Evolutionary conservation across 371 early-diverging fungal species (phyloP).

Genomic region (Blakeslea trispora): DNA sequence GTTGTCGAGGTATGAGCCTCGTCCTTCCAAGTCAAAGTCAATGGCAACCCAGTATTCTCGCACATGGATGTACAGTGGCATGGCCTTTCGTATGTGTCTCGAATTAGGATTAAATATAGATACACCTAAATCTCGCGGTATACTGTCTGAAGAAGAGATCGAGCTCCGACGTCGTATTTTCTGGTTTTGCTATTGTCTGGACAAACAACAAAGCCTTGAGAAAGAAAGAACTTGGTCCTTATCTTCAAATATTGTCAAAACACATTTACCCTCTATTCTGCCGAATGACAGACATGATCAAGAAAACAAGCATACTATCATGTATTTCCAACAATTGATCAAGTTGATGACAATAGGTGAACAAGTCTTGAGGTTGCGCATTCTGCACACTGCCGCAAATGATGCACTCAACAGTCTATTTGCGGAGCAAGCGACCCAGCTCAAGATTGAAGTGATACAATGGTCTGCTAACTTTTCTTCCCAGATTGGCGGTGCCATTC

Average conservation of each 20-base stretch:
- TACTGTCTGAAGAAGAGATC: conserved; percentile 11
- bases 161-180: conserved; percentile 32
- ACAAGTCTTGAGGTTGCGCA: conserved; percentile 20
- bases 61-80: conserved; percentile 36
- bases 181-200: conserved; percentile 35
- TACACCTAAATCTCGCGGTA: conserved; percentile 5
- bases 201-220: conserved; percentile 27
- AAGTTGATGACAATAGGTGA: conserved; percentile 18
- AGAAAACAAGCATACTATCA: conserved; percentile 11
- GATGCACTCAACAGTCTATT: background rate
- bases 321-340: conserved; percentile 9
- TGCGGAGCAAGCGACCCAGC: conserved; percentile 3
- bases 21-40: conserved; percentile 11
- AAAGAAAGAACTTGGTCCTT: conserved; percentile 28
- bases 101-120: conserved; percentile 35
- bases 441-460: conserved; percentile 3
- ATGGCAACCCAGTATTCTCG: conserved; percentile 26
- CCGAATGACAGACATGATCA: conserved; percentile 20
- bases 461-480: conserved; percentile 13
- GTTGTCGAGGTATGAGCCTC: conserved; percentile 37
- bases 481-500: background rate
- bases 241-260: conserved; percentile 9
- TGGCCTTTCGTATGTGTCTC: conserved; percentile 51
- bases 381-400: background rate
- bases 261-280: conserved; percentile 13